These are phyloP conservation scores for Nemania abortiva DNA, from an alignment of 2,329 filamentous ascomycete species.

Conservation along the genomic window DNA sequence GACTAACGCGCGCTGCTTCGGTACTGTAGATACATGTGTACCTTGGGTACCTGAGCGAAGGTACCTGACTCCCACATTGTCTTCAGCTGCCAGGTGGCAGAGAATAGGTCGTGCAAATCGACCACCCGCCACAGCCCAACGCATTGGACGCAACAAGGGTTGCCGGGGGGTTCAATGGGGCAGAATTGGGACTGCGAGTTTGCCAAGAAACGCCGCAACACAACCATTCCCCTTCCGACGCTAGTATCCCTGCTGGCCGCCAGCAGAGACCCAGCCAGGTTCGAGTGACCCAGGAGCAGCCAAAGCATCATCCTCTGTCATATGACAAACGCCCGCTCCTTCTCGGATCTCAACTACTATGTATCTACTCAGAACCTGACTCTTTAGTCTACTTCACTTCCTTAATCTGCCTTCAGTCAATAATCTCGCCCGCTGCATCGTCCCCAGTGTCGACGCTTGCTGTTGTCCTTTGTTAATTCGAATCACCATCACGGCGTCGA, in stretches of 20 bases:
- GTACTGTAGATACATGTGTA: no score
- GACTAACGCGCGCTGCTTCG: not conserved
- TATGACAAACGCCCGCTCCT: constrained; percentile 16
- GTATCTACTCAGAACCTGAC: no score
- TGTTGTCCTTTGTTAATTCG: constrained; percentile 19
- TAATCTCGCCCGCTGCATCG: not conserved
- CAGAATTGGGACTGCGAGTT: not conserved
- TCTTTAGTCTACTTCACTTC: not conserved
- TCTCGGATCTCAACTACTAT: not conserved
- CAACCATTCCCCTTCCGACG: constrained; percentile 11
- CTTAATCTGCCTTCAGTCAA: not conserved
- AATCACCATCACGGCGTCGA: constrained; percentile 24
- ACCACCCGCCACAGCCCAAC: not conserved
- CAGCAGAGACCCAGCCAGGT: constrained; percentile 17
- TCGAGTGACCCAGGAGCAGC: not conserved
- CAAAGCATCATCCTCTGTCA: constrained; percentile 22
- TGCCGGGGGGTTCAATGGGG: not conserved
- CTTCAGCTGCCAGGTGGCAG: not conserved
- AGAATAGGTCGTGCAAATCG: not conserved
- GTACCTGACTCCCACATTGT: not conserved
- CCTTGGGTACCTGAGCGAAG: not conserved
- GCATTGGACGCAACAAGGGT: not conserved
- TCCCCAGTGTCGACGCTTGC: constrained; percentile 5
- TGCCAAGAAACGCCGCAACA: constrained; percentile 9
- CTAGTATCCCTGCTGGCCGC: constrained; percentile 13